Base-by-base conservation (phyloP, 2,329 filamentous ascomycete genomes). In the Pyrenophora graminea region DNA sequence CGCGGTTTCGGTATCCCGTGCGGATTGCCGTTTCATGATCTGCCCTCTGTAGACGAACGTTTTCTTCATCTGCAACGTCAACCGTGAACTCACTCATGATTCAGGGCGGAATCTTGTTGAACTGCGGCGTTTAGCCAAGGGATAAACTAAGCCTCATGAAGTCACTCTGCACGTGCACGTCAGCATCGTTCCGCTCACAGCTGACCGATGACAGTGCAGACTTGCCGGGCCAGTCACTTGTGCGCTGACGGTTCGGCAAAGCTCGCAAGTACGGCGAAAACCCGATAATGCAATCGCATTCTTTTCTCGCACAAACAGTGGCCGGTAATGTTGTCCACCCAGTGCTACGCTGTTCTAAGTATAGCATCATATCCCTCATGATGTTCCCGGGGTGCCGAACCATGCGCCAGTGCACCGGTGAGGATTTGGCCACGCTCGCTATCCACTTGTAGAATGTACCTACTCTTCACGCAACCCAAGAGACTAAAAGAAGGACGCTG, bases 111-210 rank as follows among this genome's bases (percentile, higher is more conserved):
- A 39, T 46, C 41, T 55, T 57, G 46, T 55, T 59, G 51, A 61
- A 53, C 55, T 61, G 55, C 49, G 45, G 41, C 32, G 39, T 61
- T 57, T 59, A 59, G 51, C 56, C 53, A 43, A 33, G 34, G 32
- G 10, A 23, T 27, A 25, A 21, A 39, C 40, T 51, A 52, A 33
- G 21, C 37, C 51, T 27, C 17, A 41, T 43, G 15, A 48, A 34
- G 51, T 34, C 39, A 33, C 21, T 15, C 15, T 47, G 48, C 56
- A 55, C 53, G 51, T 53, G 56, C 41, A 38, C 50, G 53, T 59
- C 48, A 61, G 55, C 58, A 38, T 43, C 48, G 49, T 19, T 21
- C 47, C 30, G 33, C 36, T 49, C 32, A 37, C 45, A 32, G 50
- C 42, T 56, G 39, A 56, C 50, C 53, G 51, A 56, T 53, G 43